Conservation (phyloP, 805 yeast species). For the Lipomyces anomalus region DNA sequence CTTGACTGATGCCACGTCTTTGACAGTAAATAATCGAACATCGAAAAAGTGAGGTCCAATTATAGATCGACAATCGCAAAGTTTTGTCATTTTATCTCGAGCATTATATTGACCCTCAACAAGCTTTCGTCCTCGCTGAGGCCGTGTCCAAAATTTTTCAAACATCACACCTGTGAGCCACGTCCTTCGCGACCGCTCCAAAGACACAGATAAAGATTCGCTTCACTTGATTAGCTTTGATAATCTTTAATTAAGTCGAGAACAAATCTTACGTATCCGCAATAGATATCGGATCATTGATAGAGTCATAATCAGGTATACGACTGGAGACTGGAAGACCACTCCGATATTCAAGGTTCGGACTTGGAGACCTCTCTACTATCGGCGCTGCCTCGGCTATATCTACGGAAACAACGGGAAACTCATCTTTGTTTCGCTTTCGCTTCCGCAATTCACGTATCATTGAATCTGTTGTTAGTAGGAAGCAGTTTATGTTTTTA, state of each 20-base stretch:
- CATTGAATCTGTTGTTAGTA: too few species aligned
- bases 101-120: constrained; percentile 48
- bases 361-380: too few species aligned
- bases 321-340: constrained; percentile 58
- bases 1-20: too few species aligned
- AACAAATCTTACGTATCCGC: constrained; percentile 53
- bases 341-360: too few species aligned
- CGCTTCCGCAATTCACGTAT: too few species aligned
- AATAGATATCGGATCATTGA: constrained; percentile 61
- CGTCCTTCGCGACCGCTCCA: constrained; percentile 65
- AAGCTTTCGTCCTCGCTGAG: constrained; percentile 49
- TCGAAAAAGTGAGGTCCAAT: constrained; percentile 84
- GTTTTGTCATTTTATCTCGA: constrained; percentile 81
- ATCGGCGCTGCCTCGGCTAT: too few species aligned
- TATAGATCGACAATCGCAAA: constrained; percentile 66
- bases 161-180: constrained; percentile 67
- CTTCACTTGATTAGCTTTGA: constrained; percentile 3
- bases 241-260: background rate
- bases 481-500: too few species aligned
- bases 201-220: constrained; percentile 33
- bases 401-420: too few species aligned
- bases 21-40: constrained; percentile 71
- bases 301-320: constrained; percentile 56
- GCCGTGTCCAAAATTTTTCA: constrained; percentile 73
- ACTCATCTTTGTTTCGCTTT: too few species aligned